A percentile compares a stretch with the other conserved stretches of the same genome.
These are phyloP conservation scores for Botrytis aclada DNA, from an alignment of 2,329 filamentous ascomycete species.

Conservation along the genomic window DNA sequence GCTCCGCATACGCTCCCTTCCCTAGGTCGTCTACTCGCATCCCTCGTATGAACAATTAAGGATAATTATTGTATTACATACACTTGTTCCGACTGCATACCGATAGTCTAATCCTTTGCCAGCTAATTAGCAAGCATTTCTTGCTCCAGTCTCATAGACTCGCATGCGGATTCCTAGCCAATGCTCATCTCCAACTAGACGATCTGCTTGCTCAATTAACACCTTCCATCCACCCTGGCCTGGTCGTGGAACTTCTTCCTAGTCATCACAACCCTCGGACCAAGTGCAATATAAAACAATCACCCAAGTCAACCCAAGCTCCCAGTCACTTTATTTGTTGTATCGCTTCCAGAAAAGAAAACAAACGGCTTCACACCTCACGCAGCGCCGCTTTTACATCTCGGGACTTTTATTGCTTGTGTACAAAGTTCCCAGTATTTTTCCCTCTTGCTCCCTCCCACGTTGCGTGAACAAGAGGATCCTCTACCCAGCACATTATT, in stretches of 20 bases:
- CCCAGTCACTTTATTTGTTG: background rate
- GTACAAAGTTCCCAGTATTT: background rate
- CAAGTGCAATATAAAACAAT: background rate
- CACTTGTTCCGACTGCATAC: background rate
- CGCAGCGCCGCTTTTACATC: conserved; percentile 10
- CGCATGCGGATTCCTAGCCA: background rate
- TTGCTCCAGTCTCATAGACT: background rate
- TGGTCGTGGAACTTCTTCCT: background rate
- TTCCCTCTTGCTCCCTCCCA: background rate
- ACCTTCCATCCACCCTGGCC: background rate
- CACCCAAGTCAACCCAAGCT: background rate
- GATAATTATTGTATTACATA: background rate
- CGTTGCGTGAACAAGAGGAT: conserved; percentile 4
- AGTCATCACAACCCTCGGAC: background rate
- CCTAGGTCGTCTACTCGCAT: background rate
- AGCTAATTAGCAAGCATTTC: background rate
- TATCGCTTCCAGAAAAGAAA: conserved; percentile 8
- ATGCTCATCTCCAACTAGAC: background rate
- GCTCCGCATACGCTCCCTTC: background rate
- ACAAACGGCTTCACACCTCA: conserved; percentile 2
- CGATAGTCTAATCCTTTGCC: background rate
- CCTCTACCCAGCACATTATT: background rate
- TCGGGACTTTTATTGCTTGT: conserved; percentile 15
- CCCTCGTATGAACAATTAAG: background rate
- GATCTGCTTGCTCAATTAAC: conserved; percentile 2